A percentile compares a stretch with the other conserved stretches of the same genome.
Conservation (phyloP, 305 asterid genomes). For the Fraxinus velutina region DNA sequence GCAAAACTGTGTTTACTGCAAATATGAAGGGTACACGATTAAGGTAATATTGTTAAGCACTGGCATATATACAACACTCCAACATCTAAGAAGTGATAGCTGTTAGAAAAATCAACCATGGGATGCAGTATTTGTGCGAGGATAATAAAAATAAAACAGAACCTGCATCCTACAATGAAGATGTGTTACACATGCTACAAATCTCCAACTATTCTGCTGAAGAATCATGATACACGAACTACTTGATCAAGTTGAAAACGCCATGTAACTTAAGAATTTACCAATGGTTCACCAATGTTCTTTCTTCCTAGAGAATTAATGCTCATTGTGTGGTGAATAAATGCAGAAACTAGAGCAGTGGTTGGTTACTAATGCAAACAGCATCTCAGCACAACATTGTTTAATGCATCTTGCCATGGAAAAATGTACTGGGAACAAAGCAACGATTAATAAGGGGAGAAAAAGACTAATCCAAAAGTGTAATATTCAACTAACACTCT, state of each 20-base stretch:
- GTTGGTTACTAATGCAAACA: not conserved
- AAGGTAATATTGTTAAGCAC: not conserved
- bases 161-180: not conserved
- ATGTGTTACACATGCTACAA: not conserved
- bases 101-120: not conserved
- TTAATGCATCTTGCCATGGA: not conserved
- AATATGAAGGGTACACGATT: not conserved
- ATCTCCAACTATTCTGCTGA: not conserved
- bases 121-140: not conserved
- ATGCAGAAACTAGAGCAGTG: not conserved
- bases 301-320: conserved; percentile 1
- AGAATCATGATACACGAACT: not conserved
- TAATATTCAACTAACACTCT: not conserved
- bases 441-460: not conserved
- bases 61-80: not conserved
- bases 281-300: not conserved
- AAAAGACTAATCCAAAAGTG: not conserved
- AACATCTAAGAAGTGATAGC: not conserved
- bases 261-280: not conserved
- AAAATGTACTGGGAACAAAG: not conserved
- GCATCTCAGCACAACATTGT: not conserved
- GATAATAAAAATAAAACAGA: not conserved
- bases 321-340: not conserved
- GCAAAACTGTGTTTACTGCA: not conserved
- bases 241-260: not conserved